Evolutionary conservation across 2,329 filamentous ascomycete genomes (phyloP).

Genomic region (Aspergillus thermomutatus): DNA sequence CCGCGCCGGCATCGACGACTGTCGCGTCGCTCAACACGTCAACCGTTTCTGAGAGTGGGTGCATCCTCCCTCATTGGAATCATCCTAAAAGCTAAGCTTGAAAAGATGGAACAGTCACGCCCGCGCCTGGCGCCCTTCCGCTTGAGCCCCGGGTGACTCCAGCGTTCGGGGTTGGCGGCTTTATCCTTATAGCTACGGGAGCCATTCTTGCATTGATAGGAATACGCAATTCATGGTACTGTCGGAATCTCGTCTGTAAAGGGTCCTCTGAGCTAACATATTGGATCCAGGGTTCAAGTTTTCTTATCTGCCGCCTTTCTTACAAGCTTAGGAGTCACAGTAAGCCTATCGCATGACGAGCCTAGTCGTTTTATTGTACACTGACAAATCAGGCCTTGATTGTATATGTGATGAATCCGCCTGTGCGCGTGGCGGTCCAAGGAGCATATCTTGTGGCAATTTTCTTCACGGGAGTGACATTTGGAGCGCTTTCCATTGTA

Average conservation of each 20-base stretch:
- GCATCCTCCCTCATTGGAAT: not conserved
- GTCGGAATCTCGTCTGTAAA: not conserved
- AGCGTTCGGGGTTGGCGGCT: constrained; percentile 73
- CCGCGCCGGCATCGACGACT: constrained; percentile 18
- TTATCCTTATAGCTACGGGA: constrained; percentile 72
- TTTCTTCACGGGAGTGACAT: constrained; percentile 66
- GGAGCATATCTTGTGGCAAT: constrained; percentile 82
- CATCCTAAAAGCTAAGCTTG: not conserved
- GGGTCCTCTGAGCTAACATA: not conserved
- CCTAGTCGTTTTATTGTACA: not conserved
- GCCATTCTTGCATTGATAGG: constrained; percentile 69
- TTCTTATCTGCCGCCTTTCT: constrained; percentile 78
- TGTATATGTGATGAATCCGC: constrained; percentile 80
- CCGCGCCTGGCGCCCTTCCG: constrained; percentile 53
- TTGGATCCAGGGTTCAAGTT: constrained; percentile 58
- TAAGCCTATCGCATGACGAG: constrained; percentile 21
- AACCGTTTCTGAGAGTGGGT: constrained; percentile 12
- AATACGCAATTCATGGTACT: constrained; percentile 70
- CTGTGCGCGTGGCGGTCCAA: constrained; percentile 71
- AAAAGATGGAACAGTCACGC: constrained; percentile 18
- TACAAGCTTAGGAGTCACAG: constrained; percentile 67
- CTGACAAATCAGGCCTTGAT: constrained; percentile 59
- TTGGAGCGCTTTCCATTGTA: constrained; percentile 71
- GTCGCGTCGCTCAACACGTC: constrained; percentile 24
- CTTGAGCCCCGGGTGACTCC: constrained; percentile 73